phyloP scores from a whole-genome alignment of 148 eudicot genomes.

The Nyssa sinensis region DNA sequence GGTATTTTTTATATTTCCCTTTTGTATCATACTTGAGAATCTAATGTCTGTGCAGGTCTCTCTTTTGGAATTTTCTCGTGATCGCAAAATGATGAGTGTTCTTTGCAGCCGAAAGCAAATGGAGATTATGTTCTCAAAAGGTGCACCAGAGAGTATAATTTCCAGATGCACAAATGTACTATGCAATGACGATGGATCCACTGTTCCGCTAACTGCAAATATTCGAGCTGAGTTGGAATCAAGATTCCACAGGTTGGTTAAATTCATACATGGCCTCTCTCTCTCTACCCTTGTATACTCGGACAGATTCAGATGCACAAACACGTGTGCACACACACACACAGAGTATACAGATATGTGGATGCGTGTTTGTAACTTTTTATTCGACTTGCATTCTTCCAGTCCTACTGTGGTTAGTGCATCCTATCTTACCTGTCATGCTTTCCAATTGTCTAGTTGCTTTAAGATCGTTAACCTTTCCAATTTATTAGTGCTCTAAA shows the following conservation, averaged over 20 bases:
- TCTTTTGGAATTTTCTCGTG: slow-evolving; percentile 90
- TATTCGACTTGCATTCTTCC: not conserved
- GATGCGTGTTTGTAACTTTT: not conserved
- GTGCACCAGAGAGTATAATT: slow-evolving; percentile 96
- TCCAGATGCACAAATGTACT: slow-evolving; percentile 83
- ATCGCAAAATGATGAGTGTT: slow-evolving; percentile 99
- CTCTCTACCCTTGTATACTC: not conserved
- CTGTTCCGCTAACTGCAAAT: slow-evolving; percentile 66
- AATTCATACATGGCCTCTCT: not conserved
- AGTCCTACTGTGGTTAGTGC: not conserved
- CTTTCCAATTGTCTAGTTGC: not conserved
- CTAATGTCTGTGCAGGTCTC: slow-evolving; percentile 58
- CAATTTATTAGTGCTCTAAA: not conserved
- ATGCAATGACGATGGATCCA: slow-evolving; percentile 85
- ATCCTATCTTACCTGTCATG: not conserved
- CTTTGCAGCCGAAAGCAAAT: slow-evolving; percentile 92
- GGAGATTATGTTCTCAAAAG: slow-evolving; percentile 89
- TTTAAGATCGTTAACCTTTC: not conserved
- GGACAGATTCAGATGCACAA: not conserved
- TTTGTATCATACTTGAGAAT: slow-evolving; percentile 11
- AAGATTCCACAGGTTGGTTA: slow-evolving; percentile 70
- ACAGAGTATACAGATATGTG: not conserved
- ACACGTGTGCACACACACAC: not conserved
- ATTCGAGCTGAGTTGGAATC: slow-evolving; percentile 79
- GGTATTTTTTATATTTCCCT: not conserved